phyloP scores from a whole-genome alignment of 176 grass and related monocot species.

The Olyra latifolia region DNA sequence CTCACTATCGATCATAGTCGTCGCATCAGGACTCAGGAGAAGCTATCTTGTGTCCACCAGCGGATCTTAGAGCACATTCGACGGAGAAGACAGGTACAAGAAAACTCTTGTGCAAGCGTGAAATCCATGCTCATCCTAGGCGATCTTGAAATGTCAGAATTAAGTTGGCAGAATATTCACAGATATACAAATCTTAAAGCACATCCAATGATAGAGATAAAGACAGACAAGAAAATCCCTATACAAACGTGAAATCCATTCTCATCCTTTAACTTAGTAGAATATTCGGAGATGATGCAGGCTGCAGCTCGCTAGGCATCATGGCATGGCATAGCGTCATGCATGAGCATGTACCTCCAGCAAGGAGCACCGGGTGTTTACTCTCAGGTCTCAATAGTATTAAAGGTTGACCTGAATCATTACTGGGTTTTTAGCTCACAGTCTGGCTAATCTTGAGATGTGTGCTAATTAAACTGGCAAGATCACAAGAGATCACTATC shows the following conservation, averaged over 20 bases:
- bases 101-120: too few species aligned
- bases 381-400: constrained; percentile 9
- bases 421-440: background rate
- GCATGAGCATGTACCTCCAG: constrained; percentile 1
- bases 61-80: too few species aligned
- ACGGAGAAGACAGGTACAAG: too few species aligned
- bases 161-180: too few species aligned
- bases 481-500: constrained; percentile 20
- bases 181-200: too few species aligned
- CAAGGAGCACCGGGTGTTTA: constrained; percentile 16
- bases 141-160: too few species aligned
- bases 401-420: constrained; percentile 18
- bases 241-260: too few species aligned
- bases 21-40: too few species aligned
- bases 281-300: constrained; percentile 27
- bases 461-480: constrained; percentile 2
- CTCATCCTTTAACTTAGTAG: background rate
- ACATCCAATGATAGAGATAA: too few species aligned
- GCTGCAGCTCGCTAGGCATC: background rate
- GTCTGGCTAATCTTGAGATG: background rate
- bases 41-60: too few species aligned
- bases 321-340: background rate
- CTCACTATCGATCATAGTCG: background rate
- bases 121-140: too few species aligned
- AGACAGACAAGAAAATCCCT: too few species aligned